phyloP scores from a whole-genome alignment of 257 asterid genomes.

The Leptodermis oblonga region DNA sequence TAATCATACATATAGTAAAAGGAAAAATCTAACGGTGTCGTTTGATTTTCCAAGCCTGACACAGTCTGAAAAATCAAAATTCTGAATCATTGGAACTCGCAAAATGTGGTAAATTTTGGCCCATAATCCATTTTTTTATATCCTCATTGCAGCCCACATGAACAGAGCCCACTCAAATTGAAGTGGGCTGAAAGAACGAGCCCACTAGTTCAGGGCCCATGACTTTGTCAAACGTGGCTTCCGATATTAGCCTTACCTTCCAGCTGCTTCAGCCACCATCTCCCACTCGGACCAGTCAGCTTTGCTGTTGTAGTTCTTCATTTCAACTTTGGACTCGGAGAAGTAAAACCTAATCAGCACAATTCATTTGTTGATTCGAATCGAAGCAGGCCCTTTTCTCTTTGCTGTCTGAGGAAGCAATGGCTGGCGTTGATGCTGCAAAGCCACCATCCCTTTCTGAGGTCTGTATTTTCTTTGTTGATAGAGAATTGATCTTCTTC shows the following conservation, averaged over 20 bases:
- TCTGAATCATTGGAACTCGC: too few relatives aligned
- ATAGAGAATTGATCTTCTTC: conserved; percentile 1
- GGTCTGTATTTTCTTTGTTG: conserved; percentile 26
- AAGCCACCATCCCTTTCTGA: conserved; percentile 46
- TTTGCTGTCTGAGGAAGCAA: conserved; percentile 23
- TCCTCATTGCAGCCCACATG: too few relatives aligned
- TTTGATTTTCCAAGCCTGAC: too few relatives aligned
- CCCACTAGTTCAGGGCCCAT: neutral
- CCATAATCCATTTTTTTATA: too few relatives aligned
- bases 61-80: too few relatives aligned
- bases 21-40: too few relatives aligned
- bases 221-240: neutral
- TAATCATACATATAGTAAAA: too few relatives aligned
- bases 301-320: neutral
- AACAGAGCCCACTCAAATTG: neutral
- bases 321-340: neutral
- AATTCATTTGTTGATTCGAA: neutral
- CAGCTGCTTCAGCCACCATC: neutral
- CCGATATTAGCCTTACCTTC: neutral
- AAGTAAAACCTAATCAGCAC: conserved; percentile 15
- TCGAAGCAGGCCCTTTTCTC: neutral
- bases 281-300: neutral
- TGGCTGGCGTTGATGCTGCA: conserved; percentile 53
- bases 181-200: neutral
- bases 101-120: too few relatives aligned